phyloP scores from a whole-genome alignment of 306 rosid species.

The Gleditsia sinensis region DNA sequence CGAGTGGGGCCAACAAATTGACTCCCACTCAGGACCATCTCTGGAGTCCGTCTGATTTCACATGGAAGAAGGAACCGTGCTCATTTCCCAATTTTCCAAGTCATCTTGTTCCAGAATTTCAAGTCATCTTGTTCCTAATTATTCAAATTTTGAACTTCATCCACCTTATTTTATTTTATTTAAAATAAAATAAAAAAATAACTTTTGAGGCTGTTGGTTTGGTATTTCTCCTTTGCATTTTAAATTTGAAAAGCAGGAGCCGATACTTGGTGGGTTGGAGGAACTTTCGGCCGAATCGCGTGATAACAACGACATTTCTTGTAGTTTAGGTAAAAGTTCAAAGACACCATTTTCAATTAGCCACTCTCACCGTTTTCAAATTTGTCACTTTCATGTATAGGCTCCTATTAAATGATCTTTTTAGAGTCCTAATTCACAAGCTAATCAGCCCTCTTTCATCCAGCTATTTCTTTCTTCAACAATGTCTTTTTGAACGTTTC shows the following conservation, averaged over 20 bases:
- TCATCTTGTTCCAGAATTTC: slow-evolving; percentile 12
- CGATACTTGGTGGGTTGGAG: slow-evolving; percentile 15
- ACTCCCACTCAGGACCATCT: slow-evolving; percentile 27
- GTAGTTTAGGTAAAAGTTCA: slow-evolving; percentile 49
- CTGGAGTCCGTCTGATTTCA: slow-evolving; percentile 27
- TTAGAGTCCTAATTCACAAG: background rate
- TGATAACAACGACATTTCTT: slow-evolving; percentile 61
- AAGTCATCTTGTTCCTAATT: background rate
- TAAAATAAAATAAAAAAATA: too few relatives aligned
- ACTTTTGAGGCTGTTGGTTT: background rate
- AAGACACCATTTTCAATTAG: slow-evolving; percentile 27
- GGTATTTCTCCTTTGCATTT: background rate
- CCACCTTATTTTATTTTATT: too few relatives aligned
- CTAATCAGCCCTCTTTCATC: too few relatives aligned
- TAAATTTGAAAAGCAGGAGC: slow-evolving; percentile 25
- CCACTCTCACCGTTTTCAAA: slow-evolving; percentile 34
- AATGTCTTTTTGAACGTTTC: background rate
- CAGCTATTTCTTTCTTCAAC: background rate
- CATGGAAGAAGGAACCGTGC: slow-evolving; percentile 32
- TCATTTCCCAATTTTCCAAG: slow-evolving; percentile 23
- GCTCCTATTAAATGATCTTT: background rate
- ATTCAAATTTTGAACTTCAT: slow-evolving; percentile 19
- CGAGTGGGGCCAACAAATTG: slow-evolving; percentile 40
- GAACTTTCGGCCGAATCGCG: slow-evolving; percentile 56
- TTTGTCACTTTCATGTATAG: slow-evolving; percentile 12